Conservation (phyloP, 2,329 filamentous ascomycete species). For the Microcera coccophila region DNA sequence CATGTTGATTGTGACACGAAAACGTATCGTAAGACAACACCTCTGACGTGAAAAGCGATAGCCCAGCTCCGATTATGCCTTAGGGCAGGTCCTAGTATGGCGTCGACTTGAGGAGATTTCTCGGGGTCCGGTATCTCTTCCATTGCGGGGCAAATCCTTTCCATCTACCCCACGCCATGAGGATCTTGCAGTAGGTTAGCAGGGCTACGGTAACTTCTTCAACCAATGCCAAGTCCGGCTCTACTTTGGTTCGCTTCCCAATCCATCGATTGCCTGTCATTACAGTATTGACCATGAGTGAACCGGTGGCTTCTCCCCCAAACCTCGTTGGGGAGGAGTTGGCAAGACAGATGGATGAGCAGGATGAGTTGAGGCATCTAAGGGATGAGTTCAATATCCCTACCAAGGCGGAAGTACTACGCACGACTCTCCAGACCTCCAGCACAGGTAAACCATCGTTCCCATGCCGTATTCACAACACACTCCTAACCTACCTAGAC, state of each 20-base stretch:
- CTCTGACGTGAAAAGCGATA: no score
- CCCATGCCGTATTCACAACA: neutral
- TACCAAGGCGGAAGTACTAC: constrained; percentile 34
- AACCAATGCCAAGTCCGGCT: neutral
- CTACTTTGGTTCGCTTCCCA: neutral
- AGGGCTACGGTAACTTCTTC: neutral
- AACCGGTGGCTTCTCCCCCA: constrained; percentile 5
- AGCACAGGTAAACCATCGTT: no score
- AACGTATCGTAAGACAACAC: no score
- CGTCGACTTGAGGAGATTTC: constrained; percentile 13
- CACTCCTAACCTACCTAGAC: no score
- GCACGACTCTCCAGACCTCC: constrained; percentile 24
- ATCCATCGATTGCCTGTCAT: neutral
- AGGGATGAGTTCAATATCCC: constrained; percentile 70
- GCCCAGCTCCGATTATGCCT: no score
- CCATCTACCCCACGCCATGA: neutral
- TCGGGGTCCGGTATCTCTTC: constrained; percentile 12
- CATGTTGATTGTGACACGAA: no score
- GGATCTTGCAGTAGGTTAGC: neutral
- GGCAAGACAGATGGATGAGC: constrained; percentile 44
- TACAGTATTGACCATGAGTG: constrained; percentile 12
- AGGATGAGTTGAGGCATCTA: constrained; percentile 52
- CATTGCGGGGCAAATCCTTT: constrained; percentile 2
- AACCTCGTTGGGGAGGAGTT: constrained; percentile 11
- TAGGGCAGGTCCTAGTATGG: no score